phyloP scores from a whole-genome alignment of 208 protist genomes.

The Angomonas ambiguus region DNA sequence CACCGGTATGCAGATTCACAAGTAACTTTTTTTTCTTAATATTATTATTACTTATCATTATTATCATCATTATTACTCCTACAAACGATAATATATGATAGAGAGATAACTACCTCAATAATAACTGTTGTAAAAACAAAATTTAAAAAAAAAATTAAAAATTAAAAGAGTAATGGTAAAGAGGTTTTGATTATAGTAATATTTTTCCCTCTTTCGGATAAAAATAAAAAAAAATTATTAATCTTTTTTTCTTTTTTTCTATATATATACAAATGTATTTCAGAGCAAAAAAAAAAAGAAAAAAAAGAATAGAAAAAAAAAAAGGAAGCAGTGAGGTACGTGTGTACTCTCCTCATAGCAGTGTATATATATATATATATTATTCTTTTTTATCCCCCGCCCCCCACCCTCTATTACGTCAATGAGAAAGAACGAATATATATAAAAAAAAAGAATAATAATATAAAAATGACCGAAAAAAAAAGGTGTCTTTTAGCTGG shows the following conservation, averaged over 20 bases:
- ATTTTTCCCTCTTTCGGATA: neutral
- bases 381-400: too few species aligned
- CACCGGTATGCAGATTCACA: too few species aligned
- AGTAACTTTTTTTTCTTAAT: too few species aligned
- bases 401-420: too few species aligned
- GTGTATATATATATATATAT: too few species aligned
- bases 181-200: neutral
- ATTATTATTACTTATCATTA: neutral
- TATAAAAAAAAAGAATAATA: conserved; percentile 9
- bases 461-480: neutral
- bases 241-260: conserved; percentile 5
- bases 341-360: too few species aligned
- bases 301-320: neutral
- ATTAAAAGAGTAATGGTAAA: neutral
- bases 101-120: neutral
- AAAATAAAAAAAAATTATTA: neutral
- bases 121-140: neutral
- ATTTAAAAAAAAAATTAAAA: neutral
- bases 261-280: neutral
- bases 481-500: neutral
- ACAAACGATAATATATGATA: neutral
- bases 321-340: neutral
- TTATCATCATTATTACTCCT: neutral
- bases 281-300: neutral
- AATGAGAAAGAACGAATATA: too few species aligned